Evolutionary conservation across 768 basidiomycete species (phyloP).

Genomic region (Gymnopilus dilepis): DNA sequence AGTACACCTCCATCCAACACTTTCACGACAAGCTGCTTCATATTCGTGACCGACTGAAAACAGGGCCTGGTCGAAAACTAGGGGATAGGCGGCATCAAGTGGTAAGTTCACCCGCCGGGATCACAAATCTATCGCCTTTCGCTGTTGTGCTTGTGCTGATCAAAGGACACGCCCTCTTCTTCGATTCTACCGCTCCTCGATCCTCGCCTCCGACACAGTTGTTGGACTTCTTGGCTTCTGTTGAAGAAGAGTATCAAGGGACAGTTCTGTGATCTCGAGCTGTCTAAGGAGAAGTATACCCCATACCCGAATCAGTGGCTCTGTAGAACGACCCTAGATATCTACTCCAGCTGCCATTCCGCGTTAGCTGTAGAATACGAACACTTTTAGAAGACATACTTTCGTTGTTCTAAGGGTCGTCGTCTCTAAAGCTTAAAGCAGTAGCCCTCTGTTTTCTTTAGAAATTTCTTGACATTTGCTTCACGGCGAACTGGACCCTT

Average conservation of each 20-base stretch:
- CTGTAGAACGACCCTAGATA: neutral
- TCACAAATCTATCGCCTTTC: conserved; percentile 1
- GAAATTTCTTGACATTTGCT: neutral
- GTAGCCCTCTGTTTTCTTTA: neutral
- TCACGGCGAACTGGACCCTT: neutral
- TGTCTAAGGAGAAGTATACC: conserved; percentile 3
- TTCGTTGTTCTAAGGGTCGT: neutral
- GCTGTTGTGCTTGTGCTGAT: neutral
- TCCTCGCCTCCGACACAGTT: conserved; percentile 46
- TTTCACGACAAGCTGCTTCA: conserved; percentile 87
- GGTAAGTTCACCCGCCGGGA: conserved; percentile 41
- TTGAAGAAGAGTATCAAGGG: conserved; percentile 56
- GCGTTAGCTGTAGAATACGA: neutral
- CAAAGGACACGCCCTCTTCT: neutral
- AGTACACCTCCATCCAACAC: conserved; percentile 71
- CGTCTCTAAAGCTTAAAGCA: neutral
- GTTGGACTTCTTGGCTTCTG: conserved; percentile 61
- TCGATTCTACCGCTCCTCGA: neutral
- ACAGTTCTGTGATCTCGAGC: conserved; percentile 7
- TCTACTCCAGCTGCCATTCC: neutral
- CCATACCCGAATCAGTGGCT: conserved; percentile 9
- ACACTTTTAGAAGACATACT: neutral
- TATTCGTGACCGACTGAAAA: conserved; percentile 79
- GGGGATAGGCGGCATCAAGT: conserved; percentile 75
- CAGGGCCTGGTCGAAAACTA: conserved; percentile 66